Evolutionary conservation across 2,329 filamentous ascomycete species (phyloP).

Genomic region (Elsinoe fawcettii): DNA sequence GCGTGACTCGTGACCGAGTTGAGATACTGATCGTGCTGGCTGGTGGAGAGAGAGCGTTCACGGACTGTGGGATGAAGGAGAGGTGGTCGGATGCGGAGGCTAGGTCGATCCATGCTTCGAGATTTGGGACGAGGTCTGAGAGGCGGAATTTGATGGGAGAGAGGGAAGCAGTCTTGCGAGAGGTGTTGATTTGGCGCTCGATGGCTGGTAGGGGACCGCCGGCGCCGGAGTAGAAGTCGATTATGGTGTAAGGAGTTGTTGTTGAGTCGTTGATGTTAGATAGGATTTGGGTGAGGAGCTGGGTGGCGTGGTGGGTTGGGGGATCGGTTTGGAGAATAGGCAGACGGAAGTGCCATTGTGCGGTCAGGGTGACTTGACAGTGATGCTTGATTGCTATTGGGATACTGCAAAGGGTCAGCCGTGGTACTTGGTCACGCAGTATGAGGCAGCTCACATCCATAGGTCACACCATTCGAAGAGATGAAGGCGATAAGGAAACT

Average conservation of each 20-base stretch:
- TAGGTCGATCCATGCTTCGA: constrained; percentile 30
- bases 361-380: constrained; percentile 57
- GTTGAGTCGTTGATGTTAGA: constrained; percentile 37
- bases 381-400: constrained; percentile 56
- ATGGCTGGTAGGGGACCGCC: constrained; percentile 44
- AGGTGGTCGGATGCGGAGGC: constrained; percentile 39
- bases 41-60: constrained; percentile 59
- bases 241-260: constrained; percentile 50
- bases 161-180: constrained; percentile 20
- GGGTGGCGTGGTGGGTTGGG: constrained; percentile 54
- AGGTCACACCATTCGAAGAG: constrained; percentile 28
- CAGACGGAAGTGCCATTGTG: constrained; percentile 54
- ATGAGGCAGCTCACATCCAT: constrained; percentile 21
- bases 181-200: constrained; percentile 28
- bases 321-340: constrained; percentile 51
- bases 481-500: constrained; percentile 19
- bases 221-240: constrained; percentile 70
- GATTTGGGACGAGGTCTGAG: constrained; percentile 35
- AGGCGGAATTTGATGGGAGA: constrained; percentile 32
- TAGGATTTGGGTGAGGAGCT: constrained; percentile 42
- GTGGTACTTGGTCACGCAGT: neutral
- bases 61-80: constrained; percentile 50
- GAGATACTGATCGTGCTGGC: constrained; percentile 23
- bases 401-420: constrained; percentile 45
- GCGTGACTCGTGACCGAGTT: neutral